Evolutionary conservation across 192 early-diverging fungal species (phyloP), one percentile per base, ranked within the genome.

Genomic region (Umbelopsis vinacea): DNA sequence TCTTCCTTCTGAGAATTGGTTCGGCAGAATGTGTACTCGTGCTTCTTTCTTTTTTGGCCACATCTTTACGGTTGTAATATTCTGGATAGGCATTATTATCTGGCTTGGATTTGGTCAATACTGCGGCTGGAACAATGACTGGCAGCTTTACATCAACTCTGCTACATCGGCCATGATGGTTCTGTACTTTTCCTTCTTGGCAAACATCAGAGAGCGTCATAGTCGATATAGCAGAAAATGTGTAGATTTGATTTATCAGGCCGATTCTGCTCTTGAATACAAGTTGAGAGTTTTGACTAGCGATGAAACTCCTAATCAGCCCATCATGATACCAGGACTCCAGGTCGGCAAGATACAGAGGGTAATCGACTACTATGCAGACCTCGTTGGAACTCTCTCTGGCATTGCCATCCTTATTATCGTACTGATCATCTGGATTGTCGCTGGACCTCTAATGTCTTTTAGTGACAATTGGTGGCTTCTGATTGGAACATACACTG

Each of bases 71-170:
- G 37, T 67, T 24, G n/a, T 53, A 6, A 67, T 67, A 29, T 73
- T 67, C 23, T 52, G 63, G 12, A 60, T 43, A 43, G 72, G 72
- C 50, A 45, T 73, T 15, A 5, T 73, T 15, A 60, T 47, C 4
- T 73, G 72, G 72, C n/a, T 73, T 53, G 60, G 66, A 21, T 12
- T 73, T 52, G 72, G 72, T 40, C 33, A 48, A 21, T 43, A 22
- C 21, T 60, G 63, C 52, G 46, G 23, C 23, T 73, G 47, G 48
- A 54, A 46, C 67, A 60, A 73, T 67, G 35, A 38, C 9, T 73
- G 72, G 72, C 72, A 73, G 48, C 66, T 73, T 24, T 73, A 73
- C 23, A 68, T 73, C 11, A 73, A 73, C 21, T 66, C 72, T 53
- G 72, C 63, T 67, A 60, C 63, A 33, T 57, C 72, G 43, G 72